Evolutionary conservation across 2,329 filamentous ascomycete species (phyloP).

Genomic region (Exophiala spinifera): DNA sequence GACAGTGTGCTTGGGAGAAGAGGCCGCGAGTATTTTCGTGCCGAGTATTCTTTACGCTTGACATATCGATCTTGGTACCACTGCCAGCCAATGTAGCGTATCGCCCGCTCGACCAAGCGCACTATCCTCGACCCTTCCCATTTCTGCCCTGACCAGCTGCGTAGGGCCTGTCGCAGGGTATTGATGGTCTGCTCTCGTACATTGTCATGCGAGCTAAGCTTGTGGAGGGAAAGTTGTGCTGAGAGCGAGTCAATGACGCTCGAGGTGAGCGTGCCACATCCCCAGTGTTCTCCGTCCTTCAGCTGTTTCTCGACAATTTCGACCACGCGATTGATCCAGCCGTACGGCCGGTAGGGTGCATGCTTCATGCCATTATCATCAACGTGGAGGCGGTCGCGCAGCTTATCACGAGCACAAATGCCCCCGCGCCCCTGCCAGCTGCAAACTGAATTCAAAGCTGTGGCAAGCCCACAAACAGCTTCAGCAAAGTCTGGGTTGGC

Average conservation of each 20-base stretch:
- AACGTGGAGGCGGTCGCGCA: slow-evolving; percentile 89
- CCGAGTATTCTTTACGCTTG: slow-evolving; percentile 54
- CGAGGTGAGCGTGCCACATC: slow-evolving; percentile 62
- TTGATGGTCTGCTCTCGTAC: slow-evolving; percentile 25
- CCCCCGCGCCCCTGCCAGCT: slow-evolving; percentile 90
- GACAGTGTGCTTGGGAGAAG: slow-evolving; percentile 69
- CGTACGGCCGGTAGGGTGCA: slow-evolving; percentile 66
- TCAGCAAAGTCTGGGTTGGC: slow-evolving; percentile 97
- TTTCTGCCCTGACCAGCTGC: slow-evolving; percentile 66
- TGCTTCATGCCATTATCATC: slow-evolving; percentile 77
- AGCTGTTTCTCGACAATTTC: slow-evolving; percentile 88
- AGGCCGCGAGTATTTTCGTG: slow-evolving; percentile 66
- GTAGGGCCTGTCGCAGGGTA: slow-evolving; percentile 37
- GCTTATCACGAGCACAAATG: slow-evolving; percentile 68
- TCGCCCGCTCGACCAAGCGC: slow-evolving; percentile 78
- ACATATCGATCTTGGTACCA: slow-evolving; percentile 86
- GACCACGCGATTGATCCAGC: slow-evolving; percentile 86
- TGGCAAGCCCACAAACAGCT: slow-evolving; percentile 91
- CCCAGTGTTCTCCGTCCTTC: slow-evolving; percentile 81
- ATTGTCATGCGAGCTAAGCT: slow-evolving; percentile 12
- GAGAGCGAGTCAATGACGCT: slow-evolving; percentile 52
- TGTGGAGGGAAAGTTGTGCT: slow-evolving; percentile 43
- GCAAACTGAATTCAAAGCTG: slow-evolving; percentile 93
- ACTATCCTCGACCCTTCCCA: slow-evolving; percentile 89
- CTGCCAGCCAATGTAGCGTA: slow-evolving; percentile 71